Conservation (phyloP, 805 yeast species). For the Lachancea cidri region DNA sequence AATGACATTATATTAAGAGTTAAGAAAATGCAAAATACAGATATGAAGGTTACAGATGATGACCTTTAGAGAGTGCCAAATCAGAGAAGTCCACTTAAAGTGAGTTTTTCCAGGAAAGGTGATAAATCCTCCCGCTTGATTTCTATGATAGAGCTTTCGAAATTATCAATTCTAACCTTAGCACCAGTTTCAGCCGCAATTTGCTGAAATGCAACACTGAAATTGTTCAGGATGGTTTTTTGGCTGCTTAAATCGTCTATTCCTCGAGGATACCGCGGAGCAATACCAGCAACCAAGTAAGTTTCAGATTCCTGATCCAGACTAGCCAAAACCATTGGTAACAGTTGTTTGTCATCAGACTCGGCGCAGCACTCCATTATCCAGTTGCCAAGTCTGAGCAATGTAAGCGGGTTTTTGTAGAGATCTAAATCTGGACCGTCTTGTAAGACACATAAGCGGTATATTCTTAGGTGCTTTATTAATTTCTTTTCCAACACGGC, state of each 20-base stretch:
- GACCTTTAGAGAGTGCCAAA: too few species aligned
- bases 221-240: constrained; percentile 62
- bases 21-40: neutral
- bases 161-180: constrained; percentile 84
- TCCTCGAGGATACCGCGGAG: constrained; percentile 69
- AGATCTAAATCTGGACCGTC: constrained; percentile 80
- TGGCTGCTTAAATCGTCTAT: constrained; percentile 27
- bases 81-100: constrained; percentile 61
- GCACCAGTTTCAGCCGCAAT: constrained; percentile 84
- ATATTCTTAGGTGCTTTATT: constrained; percentile 72
- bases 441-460: constrained; percentile 78
- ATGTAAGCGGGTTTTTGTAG: constrained; percentile 80
- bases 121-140: constrained; percentile 81
- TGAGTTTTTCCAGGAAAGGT: constrained; percentile 79
- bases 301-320: constrained; percentile 69
- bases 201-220: constrained; percentile 87
- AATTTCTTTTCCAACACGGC: constrained; percentile 80
- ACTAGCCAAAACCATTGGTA: constrained; percentile 84
- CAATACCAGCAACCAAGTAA: constrained; percentile 82
- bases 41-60: too few species aligned
- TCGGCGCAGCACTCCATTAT: constrained; percentile 84
- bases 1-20: neutral
- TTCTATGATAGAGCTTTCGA: constrained; percentile 91
- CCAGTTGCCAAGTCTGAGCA: constrained; percentile 86
- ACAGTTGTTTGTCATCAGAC: constrained; percentile 51